phyloP scores from a whole-genome alignment of 2,329 filamentous ascomycete genomes.

The Tolypocladium ophioglossoides region DNA sequence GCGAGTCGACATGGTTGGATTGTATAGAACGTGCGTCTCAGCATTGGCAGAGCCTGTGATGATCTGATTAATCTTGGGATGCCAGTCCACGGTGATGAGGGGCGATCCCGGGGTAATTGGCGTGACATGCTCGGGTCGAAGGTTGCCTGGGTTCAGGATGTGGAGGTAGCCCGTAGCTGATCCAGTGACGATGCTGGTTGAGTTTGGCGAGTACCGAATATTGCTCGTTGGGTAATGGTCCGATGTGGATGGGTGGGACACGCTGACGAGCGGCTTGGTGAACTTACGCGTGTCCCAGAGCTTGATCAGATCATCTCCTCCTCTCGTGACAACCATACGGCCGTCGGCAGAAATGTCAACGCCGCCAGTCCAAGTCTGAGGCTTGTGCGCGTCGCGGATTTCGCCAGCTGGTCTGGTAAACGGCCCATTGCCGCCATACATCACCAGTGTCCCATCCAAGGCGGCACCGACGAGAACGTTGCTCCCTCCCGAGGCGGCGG shows the following conservation, averaged over 20 bases:
- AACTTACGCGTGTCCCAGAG: constrained; percentile 96
- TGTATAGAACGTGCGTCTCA: constrained; percentile 84
- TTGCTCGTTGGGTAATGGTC: constrained; percentile 75
- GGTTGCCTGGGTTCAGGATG: constrained; percentile 86
- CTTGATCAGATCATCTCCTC: constrained; percentile 88
- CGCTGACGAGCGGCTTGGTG: constrained; percentile 74
- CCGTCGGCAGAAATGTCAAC: constrained; percentile 87
- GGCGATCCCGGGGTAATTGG: constrained; percentile 79
- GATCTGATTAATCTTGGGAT: constrained; percentile 92
- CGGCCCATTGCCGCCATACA: constrained; percentile 87
- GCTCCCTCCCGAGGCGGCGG: constrained; percentile 62
- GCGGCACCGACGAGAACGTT: constrained; percentile 74
- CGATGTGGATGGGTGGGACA: constrained; percentile 71
- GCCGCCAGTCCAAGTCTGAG: constrained; percentile 83
- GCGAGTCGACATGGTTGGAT: constrained; percentile 66
- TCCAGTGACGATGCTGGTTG: constrained; percentile 77
- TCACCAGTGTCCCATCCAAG: constrained; percentile 78
- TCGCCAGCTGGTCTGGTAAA: constrained; percentile 74
- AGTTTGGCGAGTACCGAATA: constrained; percentile 81
- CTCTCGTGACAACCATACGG: constrained; percentile 78
- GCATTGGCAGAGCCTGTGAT: constrained; percentile 86
- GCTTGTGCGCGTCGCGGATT: constrained; percentile 70
- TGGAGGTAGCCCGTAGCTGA: constrained; percentile 79
- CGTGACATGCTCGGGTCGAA: constrained; percentile 74
- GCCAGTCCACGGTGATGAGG: constrained; percentile 81